phyloP scores from a whole-genome alignment of 768 basidiomycete species.

The Mycena kentingensis region DNA sequence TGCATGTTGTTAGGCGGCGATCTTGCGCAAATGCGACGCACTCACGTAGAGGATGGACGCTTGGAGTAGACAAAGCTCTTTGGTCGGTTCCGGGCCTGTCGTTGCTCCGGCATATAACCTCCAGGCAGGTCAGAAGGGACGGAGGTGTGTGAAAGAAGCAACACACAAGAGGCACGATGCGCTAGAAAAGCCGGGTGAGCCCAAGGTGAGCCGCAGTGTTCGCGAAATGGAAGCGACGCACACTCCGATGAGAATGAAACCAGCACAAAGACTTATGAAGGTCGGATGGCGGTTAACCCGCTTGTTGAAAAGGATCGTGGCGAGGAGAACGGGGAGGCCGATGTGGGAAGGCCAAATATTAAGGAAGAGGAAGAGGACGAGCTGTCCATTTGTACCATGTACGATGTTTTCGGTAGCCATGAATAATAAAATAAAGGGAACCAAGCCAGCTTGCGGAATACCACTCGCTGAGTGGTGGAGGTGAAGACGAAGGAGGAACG shows the following conservation, averaged over 20 bases:
- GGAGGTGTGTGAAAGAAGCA: not conserved
- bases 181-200: slow-evolving; percentile 32
- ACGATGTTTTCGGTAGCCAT: slow-evolving; percentile 38
- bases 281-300: slow-evolving; percentile 47
- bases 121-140: not conserved
- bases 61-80: slow-evolving; percentile 46
- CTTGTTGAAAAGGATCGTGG: slow-evolving; percentile 41
- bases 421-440: slow-evolving; percentile 8
- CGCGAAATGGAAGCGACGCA: slow-evolving; percentile 25
- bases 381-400: slow-evolving; percentile 41
- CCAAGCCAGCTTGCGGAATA: slow-evolving; percentile 18
- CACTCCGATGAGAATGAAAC: slow-evolving; percentile 50
- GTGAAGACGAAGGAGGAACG: not conserved
- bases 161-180: slow-evolving; percentile 40
- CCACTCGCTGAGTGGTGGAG: slow-evolving; percentile 22
- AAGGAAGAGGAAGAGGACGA: slow-evolving; percentile 45
- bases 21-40: not conserved
- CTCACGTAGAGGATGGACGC: slow-evolving; percentile 45
- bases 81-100: slow-evolving; percentile 47
- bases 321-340: slow-evolving; percentile 47
- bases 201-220: not conserved
- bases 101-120: slow-evolving; percentile 46
- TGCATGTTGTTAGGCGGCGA: not conserved
- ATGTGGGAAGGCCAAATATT: slow-evolving; percentile 55
- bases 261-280: slow-evolving; percentile 47